Percentiles rank a stretch among this genome's conserved stretches.
Evolutionary conservation across 129 eudicot genomes (phyloP).

Genomic region (Dittrichia graveolens): DNA sequence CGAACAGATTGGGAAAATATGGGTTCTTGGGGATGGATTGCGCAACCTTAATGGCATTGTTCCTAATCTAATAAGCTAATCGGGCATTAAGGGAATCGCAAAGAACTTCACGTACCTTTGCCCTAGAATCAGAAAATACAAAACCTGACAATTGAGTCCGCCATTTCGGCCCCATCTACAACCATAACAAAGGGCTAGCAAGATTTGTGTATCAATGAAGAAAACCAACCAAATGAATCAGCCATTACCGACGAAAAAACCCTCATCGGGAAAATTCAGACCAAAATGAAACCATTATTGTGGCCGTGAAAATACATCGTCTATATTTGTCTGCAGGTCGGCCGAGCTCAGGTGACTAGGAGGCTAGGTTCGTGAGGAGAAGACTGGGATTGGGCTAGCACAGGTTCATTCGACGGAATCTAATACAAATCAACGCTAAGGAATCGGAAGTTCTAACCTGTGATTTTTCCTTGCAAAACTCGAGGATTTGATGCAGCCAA

Average conservation of each 20-base stretch:
- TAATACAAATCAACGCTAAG: too few relatives aligned
- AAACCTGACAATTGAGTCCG: slow-evolving; percentile 8
- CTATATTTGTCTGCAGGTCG: slow-evolving; percentile 22
- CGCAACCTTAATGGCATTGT: slow-evolving; percentile 59
- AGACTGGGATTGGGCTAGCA: slow-evolving; percentile 22
- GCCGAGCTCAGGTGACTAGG: slow-evolving; percentile 37
- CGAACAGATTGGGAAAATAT: slow-evolving; percentile 15
- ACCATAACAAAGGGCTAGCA: slow-evolving; percentile 17
- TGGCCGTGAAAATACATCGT: slow-evolving; percentile 19
- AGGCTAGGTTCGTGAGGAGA: slow-evolving; percentile 28
- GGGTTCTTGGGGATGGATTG: slow-evolving; percentile 24
- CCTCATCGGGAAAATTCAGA: slow-evolving; percentile 13
- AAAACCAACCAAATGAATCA: slow-evolving; percentile 23
- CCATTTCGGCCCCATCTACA: slow-evolving; percentile 18
- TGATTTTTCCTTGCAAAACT: too few relatives aligned
- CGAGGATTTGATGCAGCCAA: too few relatives aligned
- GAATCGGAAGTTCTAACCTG: too few relatives aligned
- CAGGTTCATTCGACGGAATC: too few relatives aligned
- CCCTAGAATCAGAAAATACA: slow-evolving; percentile 2
- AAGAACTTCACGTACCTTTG: slow-evolving; percentile 19
- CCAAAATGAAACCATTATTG: slow-evolving; percentile 16
- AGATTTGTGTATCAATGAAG: slow-evolving; percentile 2
- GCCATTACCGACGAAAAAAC: slow-evolving; percentile 21
- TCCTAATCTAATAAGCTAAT: slow-evolving; percentile 33
- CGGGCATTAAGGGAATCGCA: slow-evolving; percentile 7